Evolutionary conservation across 2,329 filamentous ascomycete genomes (phyloP).

Genomic region (Aureobasidium namibiae): DNA sequence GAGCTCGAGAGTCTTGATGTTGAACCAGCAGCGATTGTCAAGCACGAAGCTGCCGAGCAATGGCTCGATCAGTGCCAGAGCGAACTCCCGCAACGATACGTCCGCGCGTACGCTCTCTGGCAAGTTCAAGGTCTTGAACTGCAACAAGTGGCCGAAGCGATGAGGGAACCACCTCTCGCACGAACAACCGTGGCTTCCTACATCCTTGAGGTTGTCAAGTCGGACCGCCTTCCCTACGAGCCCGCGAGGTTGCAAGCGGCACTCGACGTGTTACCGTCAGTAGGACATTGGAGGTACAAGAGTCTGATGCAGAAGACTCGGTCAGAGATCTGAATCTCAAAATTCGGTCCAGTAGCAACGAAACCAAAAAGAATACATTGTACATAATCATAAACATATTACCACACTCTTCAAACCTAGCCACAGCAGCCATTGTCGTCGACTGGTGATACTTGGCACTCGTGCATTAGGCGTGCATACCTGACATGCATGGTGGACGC

Average conservation of each 20-base stretch:
- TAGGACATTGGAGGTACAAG: neutral
- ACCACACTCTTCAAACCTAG: neutral
- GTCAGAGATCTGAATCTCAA: neutral
- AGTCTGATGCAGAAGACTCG: neutral
- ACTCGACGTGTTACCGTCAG: neutral
- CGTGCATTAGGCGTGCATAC: neutral
- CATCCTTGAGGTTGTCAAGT: conserved; percentile 48
- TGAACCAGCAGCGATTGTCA: neutral
- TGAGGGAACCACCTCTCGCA: conserved; percentile 54
- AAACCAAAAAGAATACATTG: neutral
- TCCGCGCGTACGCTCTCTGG: conserved; percentile 61
- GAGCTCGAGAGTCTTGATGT: neutral
- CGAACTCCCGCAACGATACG: conserved; percentile 8
- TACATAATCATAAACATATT: neutral
- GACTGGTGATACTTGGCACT: neutral
- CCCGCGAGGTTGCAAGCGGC: neutral
- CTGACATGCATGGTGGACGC: neutral
- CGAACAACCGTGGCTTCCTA: conserved; percentile 49
- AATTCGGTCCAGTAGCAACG: too few species aligned
- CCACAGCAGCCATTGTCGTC: too few species aligned
- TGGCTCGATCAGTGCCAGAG: neutral
- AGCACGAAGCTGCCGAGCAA: neutral
- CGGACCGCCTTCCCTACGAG: conserved; percentile 30
- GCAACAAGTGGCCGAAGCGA: conserved; percentile 42
- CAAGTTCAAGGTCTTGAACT: conserved; percentile 45